phyloP scores from a whole-genome alignment of 768 basidiomycete genomes.

The Gyrodon lividus region DNA sequence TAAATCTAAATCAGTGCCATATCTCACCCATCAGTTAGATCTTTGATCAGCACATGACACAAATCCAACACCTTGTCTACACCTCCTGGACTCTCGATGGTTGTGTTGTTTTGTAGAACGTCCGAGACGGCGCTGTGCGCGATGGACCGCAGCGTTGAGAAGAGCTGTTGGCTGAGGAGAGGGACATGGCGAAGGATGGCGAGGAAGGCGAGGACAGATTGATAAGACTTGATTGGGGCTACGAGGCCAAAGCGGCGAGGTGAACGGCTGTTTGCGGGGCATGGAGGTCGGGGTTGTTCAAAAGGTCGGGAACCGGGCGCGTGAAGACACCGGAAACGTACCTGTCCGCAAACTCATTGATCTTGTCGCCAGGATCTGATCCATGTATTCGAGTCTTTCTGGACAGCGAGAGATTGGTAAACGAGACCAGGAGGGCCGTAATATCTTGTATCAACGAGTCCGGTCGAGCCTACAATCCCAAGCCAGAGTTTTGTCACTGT shows the following conservation, averaged over 20 bases:
- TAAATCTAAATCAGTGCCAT: not conserved
- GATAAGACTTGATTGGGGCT: constrained; percentile 94
- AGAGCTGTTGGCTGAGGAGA: constrained; percentile 82
- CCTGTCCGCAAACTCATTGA: constrained; percentile 83
- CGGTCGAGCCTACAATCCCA: constrained; percentile 73
- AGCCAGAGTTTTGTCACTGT: constrained; percentile 7
- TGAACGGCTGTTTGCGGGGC: constrained; percentile 84
- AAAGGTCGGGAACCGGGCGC: not conserved
- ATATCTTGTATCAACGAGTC: constrained; percentile 97
- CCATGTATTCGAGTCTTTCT: constrained; percentile 94
- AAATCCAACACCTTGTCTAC: constrained; percentile 91
- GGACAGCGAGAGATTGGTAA: constrained; percentile 93
- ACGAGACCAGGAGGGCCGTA: constrained; percentile 91
- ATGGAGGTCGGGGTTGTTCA: constrained; percentile 78
- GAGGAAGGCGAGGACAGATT: constrained; percentile 94
- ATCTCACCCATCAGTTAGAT: constrained; percentile 54
- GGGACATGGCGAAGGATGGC: constrained; percentile 89
- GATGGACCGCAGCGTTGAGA: constrained; percentile 86
- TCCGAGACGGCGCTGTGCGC: constrained; percentile 94
- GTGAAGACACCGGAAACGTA: constrained; percentile 26
- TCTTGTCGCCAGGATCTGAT: constrained; percentile 87
- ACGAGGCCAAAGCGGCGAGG: constrained; percentile 88
- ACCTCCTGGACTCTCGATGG: constrained; percentile 91
- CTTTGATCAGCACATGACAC: constrained; percentile 89
- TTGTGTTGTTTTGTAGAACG: constrained; percentile 94